Base-by-base conservation (phyloP, 768 basidiomycete genomes). In the Sarcodon sp. region DNA sequence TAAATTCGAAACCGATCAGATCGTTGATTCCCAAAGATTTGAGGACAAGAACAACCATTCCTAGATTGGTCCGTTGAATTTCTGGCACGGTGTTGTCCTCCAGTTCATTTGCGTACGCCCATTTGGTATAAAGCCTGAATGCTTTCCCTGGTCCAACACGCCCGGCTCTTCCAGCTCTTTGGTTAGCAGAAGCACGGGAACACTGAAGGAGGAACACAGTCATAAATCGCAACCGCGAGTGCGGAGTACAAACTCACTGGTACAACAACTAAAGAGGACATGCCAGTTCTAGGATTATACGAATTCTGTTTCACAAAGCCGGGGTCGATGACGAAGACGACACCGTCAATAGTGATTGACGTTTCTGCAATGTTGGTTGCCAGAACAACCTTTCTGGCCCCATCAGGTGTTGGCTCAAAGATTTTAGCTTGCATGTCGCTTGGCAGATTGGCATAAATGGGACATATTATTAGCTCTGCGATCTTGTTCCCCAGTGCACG, bases 331-430 rank as follows among this genome's bases (percentile, higher is more conserved):
- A 99, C 96, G 62, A 96, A 99, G 2, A 98, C 94, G 6, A 99
- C 96, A 31, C 96, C 96, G 47, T 98, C 96, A 55, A 99, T 99
- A 7, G 96, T 99, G 61, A 99, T 99, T 6, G 90, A 93, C 4
- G 96, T 99, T 66, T 99, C 96, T n/a, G 96, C 96, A 54, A 99
- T 98, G 60, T 99, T 99, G 16, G 96, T 99, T 3, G 96, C 96
- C 31, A 99, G 71, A 15, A 99, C 96, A 43, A 99, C 93, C 67
- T 99, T 99, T 49, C 96, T 75, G 27, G 96, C 89, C 15, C 92
- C 92, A 47, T 88, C 86, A 1, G 94, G 96, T 4, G 96, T 99
- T 0, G 96, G 94, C 64, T 99, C 96, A 64, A 99, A 99, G 49
- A 99, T 99, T 68, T 97, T 96, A 35, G 92, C 87, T 62, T 99